A percentile compares a stretch with the other conserved stretches of the same genome.
Evolutionary conservation across 2,329 filamentous ascomycete genomes (phyloP).

Genomic region (Phoma sp.): DNA sequence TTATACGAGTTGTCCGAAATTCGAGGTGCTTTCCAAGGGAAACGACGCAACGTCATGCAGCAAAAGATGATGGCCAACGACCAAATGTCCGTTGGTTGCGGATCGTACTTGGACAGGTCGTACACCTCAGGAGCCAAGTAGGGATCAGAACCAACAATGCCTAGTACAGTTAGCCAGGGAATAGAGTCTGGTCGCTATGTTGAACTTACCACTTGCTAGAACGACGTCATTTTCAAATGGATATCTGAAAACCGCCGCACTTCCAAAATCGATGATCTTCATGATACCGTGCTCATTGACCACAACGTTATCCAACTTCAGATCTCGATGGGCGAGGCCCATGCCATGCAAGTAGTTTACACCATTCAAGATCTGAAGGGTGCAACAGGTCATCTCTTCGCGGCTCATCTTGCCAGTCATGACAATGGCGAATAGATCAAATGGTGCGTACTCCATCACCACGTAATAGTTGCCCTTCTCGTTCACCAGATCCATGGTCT

Average conservation of each 20-base stretch:
- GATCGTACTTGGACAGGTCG: constrained; percentile 90
- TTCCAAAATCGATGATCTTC: constrained; percentile 99
- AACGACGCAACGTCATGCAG: constrained; percentile 94
- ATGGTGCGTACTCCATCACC: constrained; percentile 98
- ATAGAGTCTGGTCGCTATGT: background rate
- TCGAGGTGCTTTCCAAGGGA: constrained; percentile 96
- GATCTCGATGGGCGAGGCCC: constrained; percentile 90
- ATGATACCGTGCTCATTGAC: constrained; percentile 96
- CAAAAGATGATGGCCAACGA: constrained; percentile 98
- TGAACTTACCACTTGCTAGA: constrained; percentile 74
- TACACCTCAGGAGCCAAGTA: constrained; percentile 98
- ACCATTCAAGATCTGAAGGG: constrained; percentile 92
- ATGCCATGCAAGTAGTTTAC: constrained; percentile 95
- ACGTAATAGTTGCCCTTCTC: constrained; percentile 96
- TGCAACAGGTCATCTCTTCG: constrained; percentile 88
- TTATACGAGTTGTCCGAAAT: constrained; percentile 94
- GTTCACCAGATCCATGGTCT: constrained; percentile 94
- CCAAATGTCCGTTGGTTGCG: constrained; percentile 95
- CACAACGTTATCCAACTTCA: constrained; percentile 98
- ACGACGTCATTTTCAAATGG: constrained; percentile 93
- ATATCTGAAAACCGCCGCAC: constrained; percentile 95
- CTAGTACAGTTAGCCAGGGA: constrained; percentile 51
- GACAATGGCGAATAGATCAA: constrained; percentile 94
- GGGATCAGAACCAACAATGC: constrained; percentile 86
- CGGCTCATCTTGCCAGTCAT: constrained; percentile 98